Conservation (phyloP, 2,329 filamentous ascomycete species). For the Cytospora chrysosperma region DNA sequence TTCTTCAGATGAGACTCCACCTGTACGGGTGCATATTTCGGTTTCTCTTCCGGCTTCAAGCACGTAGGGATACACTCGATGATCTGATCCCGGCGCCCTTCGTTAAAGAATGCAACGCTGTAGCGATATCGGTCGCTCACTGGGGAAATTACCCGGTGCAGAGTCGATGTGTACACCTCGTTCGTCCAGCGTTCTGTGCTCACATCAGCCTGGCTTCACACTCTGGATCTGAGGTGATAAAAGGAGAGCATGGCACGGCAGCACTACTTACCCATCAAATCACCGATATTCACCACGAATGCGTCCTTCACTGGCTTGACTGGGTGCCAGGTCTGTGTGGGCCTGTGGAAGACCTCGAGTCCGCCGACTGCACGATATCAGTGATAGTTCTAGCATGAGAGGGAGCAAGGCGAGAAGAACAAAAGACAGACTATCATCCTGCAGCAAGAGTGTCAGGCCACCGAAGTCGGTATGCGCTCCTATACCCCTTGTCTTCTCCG, state of each 20-base stretch:
- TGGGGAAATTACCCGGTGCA: conserved; percentile 35
- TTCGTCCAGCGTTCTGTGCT: conserved; percentile 32
- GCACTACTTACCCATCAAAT: conserved; percentile 26
- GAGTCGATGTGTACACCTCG: conserved; percentile 32
- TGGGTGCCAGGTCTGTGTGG: conserved; percentile 43
- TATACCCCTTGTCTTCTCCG: conserved; percentile 38
- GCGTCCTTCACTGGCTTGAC: conserved; percentile 45
- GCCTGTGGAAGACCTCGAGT: conserved; percentile 36
- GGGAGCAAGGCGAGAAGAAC: not conserved
- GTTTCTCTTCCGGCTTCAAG: conserved; percentile 32
- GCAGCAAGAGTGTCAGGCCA: conserved; percentile 48
- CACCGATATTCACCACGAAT: conserved; percentile 52
- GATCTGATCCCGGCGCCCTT: conserved; percentile 33
- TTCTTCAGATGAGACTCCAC: conserved; percentile 35
- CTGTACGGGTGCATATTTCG: conserved; percentile 33
- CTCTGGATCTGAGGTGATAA: too few relatives aligned
- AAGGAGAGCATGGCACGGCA: not conserved
- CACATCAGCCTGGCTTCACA: conserved; percentile 17
- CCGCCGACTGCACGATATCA: conserved; percentile 34
- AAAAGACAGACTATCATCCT: conserved; percentile 32
- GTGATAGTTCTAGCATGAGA: not conserved
- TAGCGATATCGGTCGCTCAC: conserved; percentile 30
- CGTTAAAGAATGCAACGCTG: conserved; percentile 36
- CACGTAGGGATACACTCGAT: conserved; percentile 38
- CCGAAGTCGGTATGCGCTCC: conserved; percentile 48